phyloP scores from a whole-genome alignment of 306 rosid genomes.

The Begonia loranthoides region DNA sequence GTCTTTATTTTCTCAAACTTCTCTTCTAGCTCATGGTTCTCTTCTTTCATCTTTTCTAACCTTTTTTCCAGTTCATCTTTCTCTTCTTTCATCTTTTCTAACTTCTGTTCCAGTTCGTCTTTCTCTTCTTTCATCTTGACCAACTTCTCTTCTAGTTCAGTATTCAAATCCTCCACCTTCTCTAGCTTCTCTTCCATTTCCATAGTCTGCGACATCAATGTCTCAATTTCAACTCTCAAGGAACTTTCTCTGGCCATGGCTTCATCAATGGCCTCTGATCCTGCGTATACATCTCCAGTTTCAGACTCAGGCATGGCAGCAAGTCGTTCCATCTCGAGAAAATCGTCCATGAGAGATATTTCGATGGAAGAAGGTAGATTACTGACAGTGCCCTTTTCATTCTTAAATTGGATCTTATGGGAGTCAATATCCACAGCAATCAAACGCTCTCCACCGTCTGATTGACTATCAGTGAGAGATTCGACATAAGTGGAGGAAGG shows the following conservation, averaged over 20 bases:
- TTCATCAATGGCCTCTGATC: conserved; percentile 22
- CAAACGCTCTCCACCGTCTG: conserved; percentile 54
- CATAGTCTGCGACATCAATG: conserved; percentile 35
- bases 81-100: conserved; percentile 5
- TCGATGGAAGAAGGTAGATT: conserved; percentile 41
- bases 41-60: conserved; percentile 43
- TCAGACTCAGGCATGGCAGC: conserved; percentile 50
- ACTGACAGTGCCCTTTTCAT: conserved; percentile 34
- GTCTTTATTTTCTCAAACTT: conserved; percentile 41
- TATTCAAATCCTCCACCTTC: conserved; percentile 8
- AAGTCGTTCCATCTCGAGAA: conserved; percentile 91
- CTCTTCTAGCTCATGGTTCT: conserved; percentile 20
- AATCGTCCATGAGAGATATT: conserved; percentile 86
- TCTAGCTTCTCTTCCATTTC: conserved; percentile 42
- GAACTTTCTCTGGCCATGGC: conserved; percentile 24
- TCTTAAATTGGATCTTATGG: conserved; percentile 55
- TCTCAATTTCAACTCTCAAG: conserved; percentile 47
- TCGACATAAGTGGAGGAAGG: conserved; percentile 58
- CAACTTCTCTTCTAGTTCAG: conserved; percentile 16
- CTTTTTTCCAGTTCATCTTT: conserved; percentile 15
- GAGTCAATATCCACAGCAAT: conserved; percentile 29
- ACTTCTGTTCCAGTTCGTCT: conserved; percentile 8
- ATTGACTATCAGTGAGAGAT: conserved; percentile 64
- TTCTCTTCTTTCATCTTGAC: conserved; percentile 18
- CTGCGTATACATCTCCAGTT: conserved; percentile 22